phyloP scores from a whole-genome alignment of 2,329 filamentous ascomycete genomes.

The Podosphaera fusca region DNA sequence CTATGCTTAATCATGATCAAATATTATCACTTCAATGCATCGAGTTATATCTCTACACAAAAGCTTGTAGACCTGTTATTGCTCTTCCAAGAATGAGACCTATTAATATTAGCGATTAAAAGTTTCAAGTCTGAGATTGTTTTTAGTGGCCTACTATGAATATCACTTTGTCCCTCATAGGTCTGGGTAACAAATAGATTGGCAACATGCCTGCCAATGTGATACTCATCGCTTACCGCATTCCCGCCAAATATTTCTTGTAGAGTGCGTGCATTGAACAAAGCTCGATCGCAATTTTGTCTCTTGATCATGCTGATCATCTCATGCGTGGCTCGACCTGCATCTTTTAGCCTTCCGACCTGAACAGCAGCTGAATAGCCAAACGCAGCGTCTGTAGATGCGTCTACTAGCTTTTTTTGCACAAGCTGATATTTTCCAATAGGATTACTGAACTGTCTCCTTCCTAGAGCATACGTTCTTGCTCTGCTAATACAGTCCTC shows the following conservation, averaged over 20 bases:
- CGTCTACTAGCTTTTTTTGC: constrained; percentile 94
- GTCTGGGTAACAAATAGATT: constrained; percentile 96
- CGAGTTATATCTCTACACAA: constrained; percentile 25
- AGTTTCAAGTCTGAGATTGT: constrained; percentile 11
- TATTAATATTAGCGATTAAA: constrained; percentile 15
- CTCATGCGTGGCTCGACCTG: constrained; percentile 68
- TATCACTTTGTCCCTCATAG: constrained; percentile 95
- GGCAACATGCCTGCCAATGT: constrained; percentile 80
- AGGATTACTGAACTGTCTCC: constrained; percentile 94
- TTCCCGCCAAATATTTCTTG: constrained; percentile 97
- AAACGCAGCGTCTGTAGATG: constrained; percentile 71
- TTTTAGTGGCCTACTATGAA: constrained; percentile 30
- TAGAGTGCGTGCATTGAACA: constrained; percentile 54
- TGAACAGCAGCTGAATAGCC: constrained; percentile 78
- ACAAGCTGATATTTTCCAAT: constrained; percentile 90
- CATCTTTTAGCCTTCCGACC: constrained; percentile 80
- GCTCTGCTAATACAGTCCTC: constrained; percentile 75
- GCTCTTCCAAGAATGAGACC: constrained; percentile 45
- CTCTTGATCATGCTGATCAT: constrained; percentile 96
- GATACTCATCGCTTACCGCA: constrained; percentile 93
- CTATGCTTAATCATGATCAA: too few relatives aligned
- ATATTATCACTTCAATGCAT: too few relatives aligned
- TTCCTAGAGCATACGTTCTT: constrained; percentile 69
- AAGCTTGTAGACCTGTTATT: constrained; percentile 57
- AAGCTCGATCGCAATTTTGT: constrained; percentile 83